Base-by-base conservation (phyloP, 78 protist genomes). In the Monosiga brevicollis region DNA sequence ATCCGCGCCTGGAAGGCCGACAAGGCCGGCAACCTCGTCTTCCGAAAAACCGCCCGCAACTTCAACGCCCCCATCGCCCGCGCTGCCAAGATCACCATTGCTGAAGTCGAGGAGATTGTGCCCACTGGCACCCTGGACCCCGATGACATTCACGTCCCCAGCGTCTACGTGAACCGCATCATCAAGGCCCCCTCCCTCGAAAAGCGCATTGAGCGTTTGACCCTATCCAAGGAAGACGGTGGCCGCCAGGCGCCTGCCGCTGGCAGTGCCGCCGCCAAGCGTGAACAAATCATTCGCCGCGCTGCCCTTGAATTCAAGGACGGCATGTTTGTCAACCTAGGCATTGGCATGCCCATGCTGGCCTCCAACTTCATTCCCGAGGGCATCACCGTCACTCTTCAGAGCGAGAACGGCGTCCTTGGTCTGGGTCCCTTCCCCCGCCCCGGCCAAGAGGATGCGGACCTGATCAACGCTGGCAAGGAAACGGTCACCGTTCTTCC, bases 321-420 rank as follows among this genome's bases (percentile, higher is more conserved):
- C 76, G 95, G 97, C 39, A 92, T 90, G 95, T 92, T 91, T 78
- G 94, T 93, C 76, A 96, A 96, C 86, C 85, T 95, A 0, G 98
- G 98, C 20, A 96, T 96, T 73, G 98, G 98, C 25, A 96, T 96
- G 85, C 99, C 99, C 54, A 96, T 97, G 70, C 82, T 94, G 39
- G 96, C 96, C 23, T 54, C 91, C 81, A 96, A 96, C 89, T 94
- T 83, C 73, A 55, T 96, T 6, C 88, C 87, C n/a, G 42, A 78
- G 37, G 89, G 89, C 23, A 29, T 76, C 74, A 25, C 10, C 73
- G 94, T 96, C 82, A 91, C 79, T 55, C 86, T 96, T 23, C 95
- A 92, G 90, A 42, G 85, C 32, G 98, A 96, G 82, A 96, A 96
- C 78, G 98, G 98, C 70, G 42, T 95, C 11, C 91, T 96, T 23